A percentile compares a stretch with the other conserved stretches of the same genome.
Conservation (phyloP, 352 stramenopile genomes). For the Aphanomyces euteiches region DNA sequence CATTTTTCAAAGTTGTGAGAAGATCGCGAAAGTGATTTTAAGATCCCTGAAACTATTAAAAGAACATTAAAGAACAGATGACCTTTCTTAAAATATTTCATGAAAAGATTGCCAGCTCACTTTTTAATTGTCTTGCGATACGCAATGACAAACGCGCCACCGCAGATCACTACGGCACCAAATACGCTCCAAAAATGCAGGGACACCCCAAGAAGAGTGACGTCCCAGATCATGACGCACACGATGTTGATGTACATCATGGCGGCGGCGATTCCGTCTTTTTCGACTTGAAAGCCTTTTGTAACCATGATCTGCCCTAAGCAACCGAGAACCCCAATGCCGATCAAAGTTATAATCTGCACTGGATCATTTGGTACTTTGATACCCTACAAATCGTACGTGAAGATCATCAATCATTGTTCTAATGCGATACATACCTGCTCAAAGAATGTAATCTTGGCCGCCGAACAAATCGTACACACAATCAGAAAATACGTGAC, state of each 20-base stretch:
- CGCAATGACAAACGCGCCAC: conserved; percentile 49
- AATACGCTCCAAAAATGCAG: conserved; percentile 60
- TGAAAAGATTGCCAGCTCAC: conserved; percentile 2
- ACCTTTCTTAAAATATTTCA: too few relatives aligned
- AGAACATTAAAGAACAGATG: too few relatives aligned
- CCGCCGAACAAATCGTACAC: conserved; percentile 36
- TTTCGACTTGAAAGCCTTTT: conserved; percentile 54
- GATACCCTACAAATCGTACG: conserved; percentile 9
- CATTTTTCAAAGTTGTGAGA: not conserved
- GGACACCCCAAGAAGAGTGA: conserved; percentile 44
- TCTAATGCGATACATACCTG: not conserved
- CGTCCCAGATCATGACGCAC: conserved; percentile 59
- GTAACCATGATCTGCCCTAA: conserved; percentile 56
- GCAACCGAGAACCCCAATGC: conserved; percentile 46
- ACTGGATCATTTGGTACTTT: conserved; percentile 30
- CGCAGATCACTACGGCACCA: conserved; percentile 51
- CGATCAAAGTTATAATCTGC: conserved; percentile 45
- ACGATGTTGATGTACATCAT: conserved; percentile 72
- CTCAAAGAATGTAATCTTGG: conserved; percentile 19
- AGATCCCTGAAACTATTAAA: too few relatives aligned
- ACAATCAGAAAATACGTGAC: conserved; percentile 52
- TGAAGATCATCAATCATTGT: conserved; percentile 7
- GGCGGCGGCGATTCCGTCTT: conserved; percentile 56
- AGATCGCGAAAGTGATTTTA: too few relatives aligned
- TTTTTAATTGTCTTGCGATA: conserved; percentile 34